Evolutionary conservation across 371 early-diverging fungal genomes (phyloP), one percentile per base, ranked within the genome.

Genomic region (Blakeslea trispora): DNA sequence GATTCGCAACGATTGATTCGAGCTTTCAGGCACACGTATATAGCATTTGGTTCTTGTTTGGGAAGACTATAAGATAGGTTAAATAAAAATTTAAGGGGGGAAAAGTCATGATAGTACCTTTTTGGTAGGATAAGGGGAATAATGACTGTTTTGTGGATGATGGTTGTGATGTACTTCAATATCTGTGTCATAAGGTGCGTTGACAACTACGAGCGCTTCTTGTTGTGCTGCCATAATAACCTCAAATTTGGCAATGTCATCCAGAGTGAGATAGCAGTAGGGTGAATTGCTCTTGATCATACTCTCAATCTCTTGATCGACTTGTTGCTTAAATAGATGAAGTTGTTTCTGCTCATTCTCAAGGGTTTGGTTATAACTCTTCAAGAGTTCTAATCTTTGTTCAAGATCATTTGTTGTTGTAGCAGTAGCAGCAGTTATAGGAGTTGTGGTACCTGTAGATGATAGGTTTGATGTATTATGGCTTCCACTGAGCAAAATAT

Each of bases 201-300:
- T 72, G 28, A 75, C 70, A 13, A 72, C 56, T 41, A 74, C 56
- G 35, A 68, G 53, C 11, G 68, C 44, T 44, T 71, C 67, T 60
- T 69, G 66, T 35, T 63, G 48, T 22, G 58, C 59, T 47, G 59
- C 60, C 46, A 63, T 55, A 42, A 59, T 63, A 10, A 52, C 53
- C 50, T 71, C 59, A 61, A 70, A 74, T 41, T 47, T 55, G 10
- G 55, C 59, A 13, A 72, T 50, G 42, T 75, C 76, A 28, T 72
- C 63, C 11, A 72, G 14, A 21, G 76, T 72, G 43, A 75, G 45
- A 51, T 75, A 72, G 47, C 76, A 75, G 57, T 71, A 64, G 18
- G 57, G 43, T 22, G 59, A 35, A 45, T 70, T 66, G 34, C 49
- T 44, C 41, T 68, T 59, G 42, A 75, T 53, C 9, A 66, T 57